Evolutionary conservation across 352 stramenopile genomes (phyloP).

Genomic region (Globisporangium abappressorium): DNA sequence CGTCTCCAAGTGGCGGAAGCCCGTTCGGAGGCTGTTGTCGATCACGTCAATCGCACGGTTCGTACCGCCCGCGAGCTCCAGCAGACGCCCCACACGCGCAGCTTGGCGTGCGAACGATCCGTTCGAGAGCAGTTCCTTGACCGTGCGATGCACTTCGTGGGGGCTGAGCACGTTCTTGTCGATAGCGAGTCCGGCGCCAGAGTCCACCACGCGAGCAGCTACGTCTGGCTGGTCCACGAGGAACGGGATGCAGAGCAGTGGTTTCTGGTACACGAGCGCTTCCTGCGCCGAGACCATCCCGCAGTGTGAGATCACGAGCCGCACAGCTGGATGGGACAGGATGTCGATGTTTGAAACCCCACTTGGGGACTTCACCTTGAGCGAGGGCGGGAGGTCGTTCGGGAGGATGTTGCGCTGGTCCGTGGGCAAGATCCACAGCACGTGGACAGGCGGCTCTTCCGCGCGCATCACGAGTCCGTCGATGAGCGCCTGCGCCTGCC

Average conservation of each 20-base stretch:
- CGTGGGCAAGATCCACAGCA: slow-evolving; percentile 74
- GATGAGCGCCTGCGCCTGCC: slow-evolving; percentile 73
- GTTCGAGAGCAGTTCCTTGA: slow-evolving; percentile 49
- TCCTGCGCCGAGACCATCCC: slow-evolving; percentile 85
- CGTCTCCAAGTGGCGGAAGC: slow-evolving; percentile 61
- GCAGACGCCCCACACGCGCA: slow-evolving; percentile 43
- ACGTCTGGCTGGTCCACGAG: slow-evolving; percentile 85
- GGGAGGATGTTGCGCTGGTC: slow-evolving; percentile 71
- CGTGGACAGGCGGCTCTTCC: slow-evolving; percentile 46
- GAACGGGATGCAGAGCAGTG: slow-evolving; percentile 88
- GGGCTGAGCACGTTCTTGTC: slow-evolving; percentile 71
- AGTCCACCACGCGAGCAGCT: slow-evolving; percentile 70
- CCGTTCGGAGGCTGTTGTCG: slow-evolving; percentile 54
- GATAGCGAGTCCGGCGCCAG: slow-evolving; percentile 61
- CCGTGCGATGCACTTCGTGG: slow-evolving; percentile 48
- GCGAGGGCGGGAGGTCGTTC: slow-evolving; percentile 40
- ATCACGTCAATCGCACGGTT: slow-evolving; percentile 63
- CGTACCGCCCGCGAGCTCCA: slow-evolving; percentile 65
- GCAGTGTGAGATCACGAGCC: slow-evolving; percentile 84
- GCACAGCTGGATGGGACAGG: slow-evolving; percentile 53
- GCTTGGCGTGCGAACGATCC: slow-evolving; percentile 41
- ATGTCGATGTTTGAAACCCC: slow-evolving; percentile 63
- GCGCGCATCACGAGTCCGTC: slow-evolving; percentile 51
- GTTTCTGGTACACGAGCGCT: slow-evolving; percentile 70
- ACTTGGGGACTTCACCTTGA: slow-evolving; percentile 65